phyloP scores from a whole-genome alignment of 2,329 filamentous ascomycete genomes.

The Fonsecaea erecta region DNA sequence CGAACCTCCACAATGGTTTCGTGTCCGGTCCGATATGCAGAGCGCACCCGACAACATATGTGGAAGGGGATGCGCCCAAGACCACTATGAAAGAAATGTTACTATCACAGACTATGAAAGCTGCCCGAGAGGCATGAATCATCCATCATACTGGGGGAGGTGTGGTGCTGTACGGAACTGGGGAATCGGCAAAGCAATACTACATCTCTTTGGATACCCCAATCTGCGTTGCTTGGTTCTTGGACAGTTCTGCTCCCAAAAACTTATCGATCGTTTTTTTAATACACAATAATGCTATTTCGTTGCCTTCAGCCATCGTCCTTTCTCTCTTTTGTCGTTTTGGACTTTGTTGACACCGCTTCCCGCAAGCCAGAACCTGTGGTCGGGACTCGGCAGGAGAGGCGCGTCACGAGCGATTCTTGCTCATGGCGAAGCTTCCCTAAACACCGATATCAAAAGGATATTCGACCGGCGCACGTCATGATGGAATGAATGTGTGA shows the following conservation, averaged over 20 bases:
- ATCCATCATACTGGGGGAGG: not conserved
- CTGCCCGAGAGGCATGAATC: not conserved
- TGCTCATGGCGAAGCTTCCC: too few relatives aligned
- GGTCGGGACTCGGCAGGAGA: too few relatives aligned
- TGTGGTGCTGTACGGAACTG: conserved; percentile 3
- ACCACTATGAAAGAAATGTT: not conserved
- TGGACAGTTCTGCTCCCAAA: conserved; percentile 5
- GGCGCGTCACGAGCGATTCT: too few relatives aligned
- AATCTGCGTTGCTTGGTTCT: conserved; percentile 18
- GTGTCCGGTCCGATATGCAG: too few relatives aligned
- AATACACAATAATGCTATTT: not conserved
- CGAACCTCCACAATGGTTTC: not conserved
- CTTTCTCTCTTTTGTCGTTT: not conserved
- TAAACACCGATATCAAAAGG: not conserved
- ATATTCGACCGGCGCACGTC: not conserved
- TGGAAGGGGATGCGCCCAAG: not conserved
- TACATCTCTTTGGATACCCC: conserved; percentile 28
- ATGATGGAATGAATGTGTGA: not conserved
- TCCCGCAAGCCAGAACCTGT: not conserved
- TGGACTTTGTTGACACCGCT: not conserved
- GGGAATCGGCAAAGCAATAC: conserved; percentile 13
- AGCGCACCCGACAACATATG: not conserved
- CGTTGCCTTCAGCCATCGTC: not conserved
- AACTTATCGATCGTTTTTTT: conserved; percentile 2
- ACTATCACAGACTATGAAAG: not conserved